Evolutionary conservation across 2,329 filamentous ascomycete species (phyloP).

Genomic region (Sporothrix curviconia): DNA sequence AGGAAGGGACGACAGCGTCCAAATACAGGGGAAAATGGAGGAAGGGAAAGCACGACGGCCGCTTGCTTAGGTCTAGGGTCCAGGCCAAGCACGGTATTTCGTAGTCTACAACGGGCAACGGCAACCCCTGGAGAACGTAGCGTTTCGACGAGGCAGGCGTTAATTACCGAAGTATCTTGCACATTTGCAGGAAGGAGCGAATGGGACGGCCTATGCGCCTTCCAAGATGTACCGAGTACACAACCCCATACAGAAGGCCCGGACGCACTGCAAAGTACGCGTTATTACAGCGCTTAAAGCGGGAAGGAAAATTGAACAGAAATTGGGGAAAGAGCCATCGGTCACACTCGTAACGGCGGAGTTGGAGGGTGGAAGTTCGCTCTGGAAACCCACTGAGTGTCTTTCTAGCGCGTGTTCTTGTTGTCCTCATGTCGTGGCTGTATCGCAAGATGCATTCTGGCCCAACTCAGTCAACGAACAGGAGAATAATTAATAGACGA

Average conservation of each 20-base stretch:
- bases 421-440: too few species aligned
- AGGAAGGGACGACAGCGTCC: not conserved
- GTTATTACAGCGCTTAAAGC: conserved; percentile 3
- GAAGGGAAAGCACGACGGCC: not conserved
- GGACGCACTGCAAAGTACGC: not conserved
- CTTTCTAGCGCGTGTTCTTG: not conserved
- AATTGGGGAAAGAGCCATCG: not conserved
- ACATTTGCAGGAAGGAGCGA: not conserved
- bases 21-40: not conserved
- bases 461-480: too few species aligned
- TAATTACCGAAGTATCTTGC: too few species aligned
- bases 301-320: conserved; percentile 2
- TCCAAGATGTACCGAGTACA: too few species aligned
- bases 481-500: too few species aligned
- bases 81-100: not conserved
- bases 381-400: conserved; percentile 1
- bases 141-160: conserved; percentile 1
- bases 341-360: conserved; percentile 1
- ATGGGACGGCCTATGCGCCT: conserved; percentile 1
- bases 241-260: too few species aligned
- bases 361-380: not conserved
- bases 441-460: too few species aligned
- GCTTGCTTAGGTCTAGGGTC: not conserved
- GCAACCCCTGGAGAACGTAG: conserved; percentile 9
- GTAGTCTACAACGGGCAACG: not conserved